A percentile compares a stretch with the other conserved stretches of the same genome.
phyloP scores from a whole-genome alignment of 805 yeast species.

The Candida arabinofermentans region DNA sequence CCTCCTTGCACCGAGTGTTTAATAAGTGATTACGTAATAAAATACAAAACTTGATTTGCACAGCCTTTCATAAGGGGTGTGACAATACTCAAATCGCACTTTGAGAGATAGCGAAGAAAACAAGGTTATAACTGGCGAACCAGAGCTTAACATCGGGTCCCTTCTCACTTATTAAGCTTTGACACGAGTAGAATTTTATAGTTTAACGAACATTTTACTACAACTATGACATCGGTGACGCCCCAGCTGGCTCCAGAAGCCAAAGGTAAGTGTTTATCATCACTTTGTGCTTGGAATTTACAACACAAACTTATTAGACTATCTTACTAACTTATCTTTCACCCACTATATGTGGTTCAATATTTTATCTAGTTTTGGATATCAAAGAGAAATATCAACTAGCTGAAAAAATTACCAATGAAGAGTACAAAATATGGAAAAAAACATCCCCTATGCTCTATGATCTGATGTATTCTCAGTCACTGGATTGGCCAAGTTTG shows the following conservation, averaged over 20 bases:
- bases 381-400: constrained; percentile 41
- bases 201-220: too few relatives aligned
- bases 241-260: neutral
- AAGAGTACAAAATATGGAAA: constrained; percentile 81
- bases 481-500: constrained; percentile 67
- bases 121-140: too few relatives aligned
- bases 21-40: too few relatives aligned
- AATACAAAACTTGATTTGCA: neutral
- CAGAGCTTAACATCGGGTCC: too few relatives aligned
- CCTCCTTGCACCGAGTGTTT: too few relatives aligned
- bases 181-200: too few relatives aligned
- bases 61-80: neutral
- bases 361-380: constrained; percentile 15
- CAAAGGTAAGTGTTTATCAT: neutral
- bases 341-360: too few relatives aligned
- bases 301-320: constrained; percentile 1
- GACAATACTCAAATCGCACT: neutral
- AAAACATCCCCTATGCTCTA: constrained; percentile 77
- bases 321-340: constrained; percentile 1
- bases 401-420: constrained; percentile 62
- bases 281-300: neutral
- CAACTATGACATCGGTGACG: neutral
- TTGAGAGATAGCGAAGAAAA: too few relatives aligned
- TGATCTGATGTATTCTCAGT: constrained; percentile 65
- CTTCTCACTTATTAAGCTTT: too few relatives aligned